These are phyloP conservation scores for Sarcomyxa edulis DNA, from an alignment of 768 basidiomycete genomes.

Conservation along the genomic window DNA sequence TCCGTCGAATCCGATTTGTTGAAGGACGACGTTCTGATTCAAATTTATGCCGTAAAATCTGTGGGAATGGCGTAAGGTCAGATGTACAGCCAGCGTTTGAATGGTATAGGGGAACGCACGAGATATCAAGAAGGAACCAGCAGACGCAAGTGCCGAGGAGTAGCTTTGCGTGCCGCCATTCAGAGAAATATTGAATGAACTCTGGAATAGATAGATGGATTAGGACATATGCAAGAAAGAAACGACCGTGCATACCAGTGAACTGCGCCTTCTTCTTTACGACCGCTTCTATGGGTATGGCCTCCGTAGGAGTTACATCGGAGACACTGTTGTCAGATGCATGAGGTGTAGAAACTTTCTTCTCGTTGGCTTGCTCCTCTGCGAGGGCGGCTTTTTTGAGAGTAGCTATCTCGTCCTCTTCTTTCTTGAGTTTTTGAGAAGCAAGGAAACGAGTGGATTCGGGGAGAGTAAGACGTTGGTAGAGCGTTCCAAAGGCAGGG, in stretches of 20 bases:
- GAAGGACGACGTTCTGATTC: conserved; percentile 55
- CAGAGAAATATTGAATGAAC: conserved; percentile 61
- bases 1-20: conserved; percentile 51
- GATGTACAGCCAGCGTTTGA: conserved; percentile 1
- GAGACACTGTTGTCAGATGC: conserved; percentile 4
- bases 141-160: conserved; percentile 62
- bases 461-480: conserved; percentile 69
- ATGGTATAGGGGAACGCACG: conserved; percentile 29
- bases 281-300: conserved; percentile 16
- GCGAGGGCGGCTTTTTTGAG: conserved; percentile 28
- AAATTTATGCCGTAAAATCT: conserved; percentile 67
- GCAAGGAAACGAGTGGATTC: conserved; percentile 56
- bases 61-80: background rate
- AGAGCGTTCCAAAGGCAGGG: conserved; percentile 70
- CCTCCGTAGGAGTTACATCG: background rate
- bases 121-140: conserved; percentile 77
- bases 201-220: conserved; percentile 27
- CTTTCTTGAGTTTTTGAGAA: conserved; percentile 29
- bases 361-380: conserved; percentile 18
- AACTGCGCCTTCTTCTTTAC: conserved; percentile 47
- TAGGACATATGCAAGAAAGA: background rate
- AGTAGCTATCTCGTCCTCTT: conserved; percentile 22
- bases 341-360: conserved; percentile 10
- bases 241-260: conserved; percentile 37
- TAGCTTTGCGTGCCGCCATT: conserved; percentile 65